phyloP scores from a whole-genome alignment of 148 eudicot genomes.

The Salicornia ramosissima region DNA sequence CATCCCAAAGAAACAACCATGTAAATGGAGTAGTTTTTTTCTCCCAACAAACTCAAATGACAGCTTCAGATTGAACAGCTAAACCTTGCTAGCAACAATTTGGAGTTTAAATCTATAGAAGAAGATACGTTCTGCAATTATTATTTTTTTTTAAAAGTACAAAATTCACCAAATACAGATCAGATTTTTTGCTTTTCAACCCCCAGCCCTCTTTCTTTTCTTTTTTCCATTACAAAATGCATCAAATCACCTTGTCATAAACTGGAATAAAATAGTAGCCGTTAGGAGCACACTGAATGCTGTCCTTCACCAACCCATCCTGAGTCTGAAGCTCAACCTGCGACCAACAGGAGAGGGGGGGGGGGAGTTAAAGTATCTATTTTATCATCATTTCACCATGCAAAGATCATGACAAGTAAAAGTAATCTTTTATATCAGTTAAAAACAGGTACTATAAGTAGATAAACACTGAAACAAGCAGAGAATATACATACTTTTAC shows the following conservation, averaged over 20 bases:
- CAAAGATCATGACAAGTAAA: slow-evolving; percentile 15
- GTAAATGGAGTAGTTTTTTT: neutral
- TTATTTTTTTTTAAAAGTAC: no score
- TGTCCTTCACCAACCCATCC: slow-evolving; percentile 96
- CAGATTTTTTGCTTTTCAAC: neutral
- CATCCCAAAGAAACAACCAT: neutral
- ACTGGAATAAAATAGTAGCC: slow-evolving; percentile 99
- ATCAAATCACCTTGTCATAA: slow-evolving; percentile 92
- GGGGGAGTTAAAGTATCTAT: neutral
- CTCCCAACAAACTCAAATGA: neutral
- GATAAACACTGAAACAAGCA: no score
- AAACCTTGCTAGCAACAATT: neutral
- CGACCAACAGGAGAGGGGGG: slow-evolving; percentile 13
- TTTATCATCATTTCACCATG: slow-evolving; percentile 8
- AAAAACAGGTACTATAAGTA: neutral
- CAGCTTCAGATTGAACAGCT: slow-evolving; percentile 16
- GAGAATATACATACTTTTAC: no score
- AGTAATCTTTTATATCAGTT: neutral
- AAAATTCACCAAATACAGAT: neutral
- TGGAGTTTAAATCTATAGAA: no score
- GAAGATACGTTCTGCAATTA: no score
- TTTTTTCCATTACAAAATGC: neutral
- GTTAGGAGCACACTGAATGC: slow-evolving; percentile 98
- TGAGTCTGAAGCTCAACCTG: slow-evolving; percentile 93
- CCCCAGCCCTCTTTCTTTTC: neutral